Conservation (phyloP, 169 alveolate species). For the Theileria annulata region DNA sequence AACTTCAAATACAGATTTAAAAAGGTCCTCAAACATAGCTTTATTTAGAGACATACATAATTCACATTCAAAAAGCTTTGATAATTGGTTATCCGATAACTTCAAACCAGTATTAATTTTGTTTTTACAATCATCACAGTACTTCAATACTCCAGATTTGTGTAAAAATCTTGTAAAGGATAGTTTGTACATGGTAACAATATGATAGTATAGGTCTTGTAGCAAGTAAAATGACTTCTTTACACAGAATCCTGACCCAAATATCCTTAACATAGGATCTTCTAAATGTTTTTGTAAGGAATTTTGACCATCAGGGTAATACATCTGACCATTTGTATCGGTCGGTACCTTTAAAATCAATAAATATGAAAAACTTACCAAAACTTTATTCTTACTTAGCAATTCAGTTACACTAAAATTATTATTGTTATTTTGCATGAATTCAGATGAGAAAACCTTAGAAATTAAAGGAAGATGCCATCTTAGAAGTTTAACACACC, state of each 20-base stretch:
- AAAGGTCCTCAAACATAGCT: conserved; percentile 10
- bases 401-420: conserved; percentile 37
- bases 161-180: neutral
- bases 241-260: conserved; percentile 57
- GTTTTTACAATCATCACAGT: conserved; percentile 27
- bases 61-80: neutral
- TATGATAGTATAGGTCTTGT: conserved; percentile 50
- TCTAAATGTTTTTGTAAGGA: neutral
- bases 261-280: conserved; percentile 18
- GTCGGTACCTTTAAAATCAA: no score
- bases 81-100: neutral
- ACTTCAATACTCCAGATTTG: neutral
- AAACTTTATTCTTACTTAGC: conserved; percentile 28
- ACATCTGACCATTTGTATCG: neutral
- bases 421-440: conserved; percentile 1
- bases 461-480: conserved; percentile 39
- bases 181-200: neutral
- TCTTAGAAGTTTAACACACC: conserved; percentile 53
- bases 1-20: conserved; percentile 36
- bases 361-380: neutral
- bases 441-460: conserved; percentile 14
- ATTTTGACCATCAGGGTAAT: neutral
- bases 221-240: conserved; percentile 48
- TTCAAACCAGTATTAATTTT: neutral
- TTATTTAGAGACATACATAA: conserved; percentile 15